phyloP scores from a whole-genome alignment of 2,329 filamentous ascomycete genomes.

The Colletotrichum aenigma region DNA sequence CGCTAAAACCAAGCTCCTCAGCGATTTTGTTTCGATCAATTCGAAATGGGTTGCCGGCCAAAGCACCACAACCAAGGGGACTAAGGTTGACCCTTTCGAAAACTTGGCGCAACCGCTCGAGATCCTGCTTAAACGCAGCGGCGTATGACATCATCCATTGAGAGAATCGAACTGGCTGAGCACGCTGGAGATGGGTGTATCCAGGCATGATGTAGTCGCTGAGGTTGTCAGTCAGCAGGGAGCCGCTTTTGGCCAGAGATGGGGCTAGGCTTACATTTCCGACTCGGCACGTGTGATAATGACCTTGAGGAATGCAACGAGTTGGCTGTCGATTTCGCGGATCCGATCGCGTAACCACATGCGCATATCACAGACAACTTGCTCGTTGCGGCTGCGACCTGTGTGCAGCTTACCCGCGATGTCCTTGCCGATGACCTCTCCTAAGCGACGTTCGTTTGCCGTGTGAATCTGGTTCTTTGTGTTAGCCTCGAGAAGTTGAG shows the following conservation, averaged over 20 bases:
- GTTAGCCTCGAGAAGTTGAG: slow-evolving; percentile 19
- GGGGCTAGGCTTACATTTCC: slow-evolving; percentile 29
- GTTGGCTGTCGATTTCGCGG: slow-evolving; percentile 26
- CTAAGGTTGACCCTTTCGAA: slow-evolving; percentile 27
- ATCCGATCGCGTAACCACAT: slow-evolving; percentile 55
- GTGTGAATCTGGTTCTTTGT: slow-evolving; percentile 55
- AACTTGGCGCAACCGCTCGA: slow-evolving; percentile 27
- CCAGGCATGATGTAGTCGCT: slow-evolving; percentile 32
- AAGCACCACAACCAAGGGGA: slow-evolving; percentile 25
- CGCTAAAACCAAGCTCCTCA: slow-evolving; percentile 74
- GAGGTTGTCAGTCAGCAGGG: slow-evolving; percentile 23
- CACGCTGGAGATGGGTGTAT: slow-evolving; percentile 30
- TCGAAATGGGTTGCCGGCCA: slow-evolving; percentile 31
- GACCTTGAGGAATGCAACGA: slow-evolving; percentile 28
- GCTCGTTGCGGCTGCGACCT: slow-evolving; percentile 72
- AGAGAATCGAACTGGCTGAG: slow-evolving; percentile 25
- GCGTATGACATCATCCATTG: slow-evolving; percentile 29
- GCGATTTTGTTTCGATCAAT: slow-evolving; percentile 35
- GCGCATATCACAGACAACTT: slow-evolving; percentile 76
- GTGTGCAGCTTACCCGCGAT: slow-evolving; percentile 77
- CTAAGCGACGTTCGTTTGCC: slow-evolving; percentile 60
- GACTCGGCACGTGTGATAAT: slow-evolving; percentile 25
- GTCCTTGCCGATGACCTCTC: slow-evolving; percentile 73
- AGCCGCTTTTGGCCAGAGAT: slow-evolving; percentile 15
- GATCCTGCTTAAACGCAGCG: slow-evolving; percentile 26